phyloP scores from a whole-genome alignment of 345 rosid species.

The Garcia nutans region DNA sequence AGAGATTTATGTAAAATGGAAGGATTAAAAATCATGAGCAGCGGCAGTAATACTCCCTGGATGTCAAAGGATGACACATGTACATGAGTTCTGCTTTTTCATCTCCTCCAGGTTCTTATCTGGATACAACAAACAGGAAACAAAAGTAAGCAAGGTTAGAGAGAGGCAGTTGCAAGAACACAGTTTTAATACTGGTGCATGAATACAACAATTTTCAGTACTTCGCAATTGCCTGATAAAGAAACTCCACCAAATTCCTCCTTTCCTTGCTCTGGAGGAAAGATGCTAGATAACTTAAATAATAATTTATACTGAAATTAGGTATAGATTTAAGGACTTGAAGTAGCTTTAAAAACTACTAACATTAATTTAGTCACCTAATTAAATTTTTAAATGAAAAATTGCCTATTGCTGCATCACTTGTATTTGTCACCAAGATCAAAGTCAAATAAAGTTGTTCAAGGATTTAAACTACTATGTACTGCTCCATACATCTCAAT shows the following conservation, averaged over 20 bases:
- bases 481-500: too few species aligned
- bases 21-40: too few species aligned
- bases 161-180: background rate
- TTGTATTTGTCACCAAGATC: background rate
- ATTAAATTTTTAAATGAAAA: background rate
- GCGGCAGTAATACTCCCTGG: background rate
- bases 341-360: background rate
- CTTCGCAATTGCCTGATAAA: too few species aligned
- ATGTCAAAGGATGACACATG: conserved; percentile 33
- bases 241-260: background rate
- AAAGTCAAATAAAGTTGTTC: background rate
- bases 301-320: background rate
- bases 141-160: background rate
- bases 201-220: background rate
- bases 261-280: background rate
- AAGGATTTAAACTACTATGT: background rate
- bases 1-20: too few species aligned
- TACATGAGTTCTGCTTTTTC: conserved; percentile 38
- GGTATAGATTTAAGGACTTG: background rate
- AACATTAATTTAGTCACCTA: background rate
- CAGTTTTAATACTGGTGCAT: background rate
- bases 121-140: conserved; percentile 13
- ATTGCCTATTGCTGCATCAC: background rate
- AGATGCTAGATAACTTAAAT: background rate
- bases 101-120: conserved; percentile 30